phyloP scores from a whole-genome alignment of 2,329 filamentous ascomycete species.

The Mycocentrospora acerina region DNA sequence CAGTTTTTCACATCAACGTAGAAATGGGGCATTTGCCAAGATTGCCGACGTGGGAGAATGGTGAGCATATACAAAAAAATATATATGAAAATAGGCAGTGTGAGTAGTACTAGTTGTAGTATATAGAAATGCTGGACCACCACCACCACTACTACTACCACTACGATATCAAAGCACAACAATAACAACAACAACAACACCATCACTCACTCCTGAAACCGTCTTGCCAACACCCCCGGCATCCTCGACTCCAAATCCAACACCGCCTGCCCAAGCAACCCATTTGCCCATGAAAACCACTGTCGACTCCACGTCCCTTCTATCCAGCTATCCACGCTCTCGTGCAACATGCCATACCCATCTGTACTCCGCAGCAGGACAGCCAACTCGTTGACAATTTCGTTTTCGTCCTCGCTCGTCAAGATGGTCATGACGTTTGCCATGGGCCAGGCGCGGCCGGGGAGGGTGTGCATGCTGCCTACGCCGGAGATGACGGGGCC shows the following conservation, averaged over 20 bases:
- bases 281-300: constrained; percentile 56
- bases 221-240: constrained; percentile 44
- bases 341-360: constrained; percentile 53
- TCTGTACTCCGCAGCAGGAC: constrained; percentile 51
- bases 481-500: constrained; percentile 50
- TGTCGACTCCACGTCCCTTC: constrained; percentile 48
- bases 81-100: no score
- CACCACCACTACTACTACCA: no score
- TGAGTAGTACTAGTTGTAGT: neutral
- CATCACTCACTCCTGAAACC: constrained; percentile 19
- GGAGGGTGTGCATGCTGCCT: constrained; percentile 50
- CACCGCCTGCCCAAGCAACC: constrained; percentile 52
- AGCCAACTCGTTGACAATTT: constrained; percentile 45
- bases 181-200: neutral
- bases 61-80: no score
- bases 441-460: constrained; percentile 53
- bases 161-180: no score
- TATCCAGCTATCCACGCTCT: constrained; percentile 49
- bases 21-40: neutral
- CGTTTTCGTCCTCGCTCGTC: constrained; percentile 49
- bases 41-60: neutral
- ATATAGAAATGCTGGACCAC: no score
- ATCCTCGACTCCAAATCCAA: constrained; percentile 47
- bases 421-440: constrained; percentile 52
- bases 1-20: no score